Conservation (phyloP, 345 rosid species). For the Punica granatum region DNA sequence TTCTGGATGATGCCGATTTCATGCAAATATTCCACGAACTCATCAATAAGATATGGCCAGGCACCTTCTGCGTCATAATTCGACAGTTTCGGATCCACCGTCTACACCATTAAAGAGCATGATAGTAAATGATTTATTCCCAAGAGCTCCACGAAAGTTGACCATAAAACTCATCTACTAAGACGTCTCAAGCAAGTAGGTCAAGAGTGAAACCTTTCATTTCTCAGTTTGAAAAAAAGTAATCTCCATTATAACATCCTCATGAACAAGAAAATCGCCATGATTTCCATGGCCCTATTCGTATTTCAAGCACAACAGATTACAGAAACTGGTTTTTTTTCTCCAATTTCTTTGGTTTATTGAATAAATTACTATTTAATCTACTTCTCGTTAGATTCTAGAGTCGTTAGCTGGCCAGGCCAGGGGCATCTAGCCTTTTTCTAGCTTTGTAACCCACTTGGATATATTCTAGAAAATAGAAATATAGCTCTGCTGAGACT, state of each 20-base stretch:
- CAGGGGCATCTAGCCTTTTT: background rate
- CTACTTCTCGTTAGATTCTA: too few relatives aligned
- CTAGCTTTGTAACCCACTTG: background rate
- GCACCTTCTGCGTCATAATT: constrained; percentile 94
- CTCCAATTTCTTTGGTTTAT: background rate
- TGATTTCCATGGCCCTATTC: background rate
- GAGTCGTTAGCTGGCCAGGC: too few relatives aligned
- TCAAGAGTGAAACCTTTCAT: background rate
- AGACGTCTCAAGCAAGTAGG: background rate
- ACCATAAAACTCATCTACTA: background rate
- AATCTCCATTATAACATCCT: background rate
- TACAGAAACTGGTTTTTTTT: background rate
- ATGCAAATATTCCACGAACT: constrained; percentile 82
- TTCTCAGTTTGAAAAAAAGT: background rate
- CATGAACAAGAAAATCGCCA: background rate
- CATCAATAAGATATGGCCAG: constrained; percentile 97
- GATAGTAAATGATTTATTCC: background rate
- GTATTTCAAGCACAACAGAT: background rate
- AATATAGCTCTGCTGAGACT: background rate
- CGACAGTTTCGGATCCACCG: constrained; percentile 52
- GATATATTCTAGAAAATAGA: background rate
- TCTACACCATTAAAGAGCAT: constrained; percentile 30
- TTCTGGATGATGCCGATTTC: constrained; percentile 50
- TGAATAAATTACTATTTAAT: background rate
- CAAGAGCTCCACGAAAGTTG: background rate